Base-by-base conservation (phyloP, 495 filamentous ascomycete species). In the Extremus antarcticus region DNA sequence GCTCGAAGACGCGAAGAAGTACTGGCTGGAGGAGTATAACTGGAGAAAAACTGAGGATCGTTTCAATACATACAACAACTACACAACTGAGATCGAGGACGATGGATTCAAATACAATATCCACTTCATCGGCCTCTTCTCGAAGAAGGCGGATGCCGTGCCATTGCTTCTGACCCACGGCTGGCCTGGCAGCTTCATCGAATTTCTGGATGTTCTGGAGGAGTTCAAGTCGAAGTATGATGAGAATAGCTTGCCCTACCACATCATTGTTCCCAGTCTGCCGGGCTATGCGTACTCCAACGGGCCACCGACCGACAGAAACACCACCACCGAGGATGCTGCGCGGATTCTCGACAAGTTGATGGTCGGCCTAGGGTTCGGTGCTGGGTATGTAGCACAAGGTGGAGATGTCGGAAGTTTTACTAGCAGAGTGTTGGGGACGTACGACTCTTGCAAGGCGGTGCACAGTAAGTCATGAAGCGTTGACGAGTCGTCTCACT, bases 11-110 rank as follows among this genome's bases (percentile, higher is more conserved):
- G 74, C 77, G n/a, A 76, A 76, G 54, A 68, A 76, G 29, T 63
- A 69, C 49, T 85, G 80, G 81, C 61, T 72, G 15, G 55, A 64
- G 48, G 53, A 58, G 10, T 78, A 72, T 52, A 68, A 74, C 65
- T 78, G 75, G 74, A 52, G 57, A 19, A 54, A 55, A 25, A 54
- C 55, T 3, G 51, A 54, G 20, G 50, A 50, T 19, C 35, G 50
- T 17, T 79, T 83, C 50, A 87, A 88, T 68, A 72, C 64, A 10
- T 78, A 83, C 57, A 81, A 83, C 1, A 78, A 88, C 56, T 87
- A 75, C 68, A 79, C 62, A 0, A 69, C 72, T 10, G 60, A 67
- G 2, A 67, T 87, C 22, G 71, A 74, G 21, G 61, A 72, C 2
- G 63, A 61, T 4, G 65, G 68, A 22, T 61, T 67, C 3, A 54